phyloP scores from a whole-genome alignment of 768 basidiomycete species.

The Pisolithus sp. region DNA sequence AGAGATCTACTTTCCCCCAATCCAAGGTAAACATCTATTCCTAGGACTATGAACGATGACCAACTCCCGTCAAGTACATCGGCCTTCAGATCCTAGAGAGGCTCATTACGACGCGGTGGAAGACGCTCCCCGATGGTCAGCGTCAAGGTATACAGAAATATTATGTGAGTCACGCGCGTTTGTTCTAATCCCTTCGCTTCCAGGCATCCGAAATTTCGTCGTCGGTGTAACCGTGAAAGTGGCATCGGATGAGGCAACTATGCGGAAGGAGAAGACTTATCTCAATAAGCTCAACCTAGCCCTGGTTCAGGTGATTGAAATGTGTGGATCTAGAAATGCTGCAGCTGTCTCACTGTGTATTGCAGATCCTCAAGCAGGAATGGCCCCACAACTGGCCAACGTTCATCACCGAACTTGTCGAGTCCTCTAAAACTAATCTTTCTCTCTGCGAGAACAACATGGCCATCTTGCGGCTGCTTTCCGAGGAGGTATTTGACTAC shows the following conservation, averaged over 20 bases:
- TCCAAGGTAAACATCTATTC: constrained; percentile 52
- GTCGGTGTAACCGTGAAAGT: constrained; percentile 90
- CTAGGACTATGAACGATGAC: constrained; percentile 1
- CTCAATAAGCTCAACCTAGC: constrained; percentile 96
- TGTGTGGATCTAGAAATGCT: neutral
- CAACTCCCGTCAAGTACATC: constrained; percentile 62
- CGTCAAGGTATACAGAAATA: constrained; percentile 57
- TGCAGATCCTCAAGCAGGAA: constrained; percentile 95
- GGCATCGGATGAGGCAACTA: constrained; percentile 80
- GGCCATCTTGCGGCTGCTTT: constrained; percentile 94
- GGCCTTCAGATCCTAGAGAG: constrained; percentile 96
- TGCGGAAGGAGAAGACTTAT: constrained; percentile 91
- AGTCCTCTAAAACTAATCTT: constrained; percentile 94
- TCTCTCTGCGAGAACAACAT: constrained; percentile 99
- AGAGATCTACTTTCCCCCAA: constrained; percentile 77
- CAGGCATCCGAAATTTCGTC: constrained; percentile 95
- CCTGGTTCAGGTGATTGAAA: constrained; percentile 72
- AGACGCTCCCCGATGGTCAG: constrained; percentile 89
- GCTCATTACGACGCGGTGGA: constrained; percentile 92
- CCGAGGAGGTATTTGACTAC: constrained; percentile 98
- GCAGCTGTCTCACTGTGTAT: constrained; percentile 3
- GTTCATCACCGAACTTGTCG: constrained; percentile 94
- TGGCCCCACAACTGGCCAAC: constrained; percentile 99
- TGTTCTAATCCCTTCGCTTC: constrained; percentile 7
- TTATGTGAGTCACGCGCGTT: neutral